phyloP scores from a whole-genome alignment of 306 rosid genomes.

The Rosa lucieae region DNA sequence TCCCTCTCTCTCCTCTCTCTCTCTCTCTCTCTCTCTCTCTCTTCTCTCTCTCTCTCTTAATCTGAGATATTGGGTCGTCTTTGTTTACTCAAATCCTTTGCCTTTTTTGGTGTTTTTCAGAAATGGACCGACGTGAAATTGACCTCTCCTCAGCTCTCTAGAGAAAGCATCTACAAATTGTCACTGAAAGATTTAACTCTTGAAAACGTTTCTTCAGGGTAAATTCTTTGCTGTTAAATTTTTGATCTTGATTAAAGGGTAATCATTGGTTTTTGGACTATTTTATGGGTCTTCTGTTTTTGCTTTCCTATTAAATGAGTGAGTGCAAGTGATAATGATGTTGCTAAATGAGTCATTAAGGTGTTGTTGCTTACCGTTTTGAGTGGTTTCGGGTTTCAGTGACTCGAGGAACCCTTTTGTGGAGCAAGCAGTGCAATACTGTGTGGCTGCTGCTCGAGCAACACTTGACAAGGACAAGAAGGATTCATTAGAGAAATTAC shows the following conservation, averaged over 20 bases:
- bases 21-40: too few species aligned
- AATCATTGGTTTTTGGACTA: background rate
- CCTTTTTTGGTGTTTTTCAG: conserved; percentile 37
- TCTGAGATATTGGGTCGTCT: background rate
- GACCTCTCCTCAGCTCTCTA: conserved; percentile 85
- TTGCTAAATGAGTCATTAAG: conserved; percentile 12
- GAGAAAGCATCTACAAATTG: conserved; percentile 72
- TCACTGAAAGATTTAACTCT: conserved; percentile 54
- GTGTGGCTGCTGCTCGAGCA: conserved; percentile 85
- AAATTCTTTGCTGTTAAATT: conserved; percentile 7
- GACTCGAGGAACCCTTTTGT: conserved; percentile 85
- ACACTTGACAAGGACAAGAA: conserved; percentile 55
- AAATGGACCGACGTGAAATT: conserved; percentile 83
- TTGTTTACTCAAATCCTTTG: background rate
- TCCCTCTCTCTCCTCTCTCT: conserved; percentile 4
- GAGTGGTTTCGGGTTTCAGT: conserved; percentile 53
- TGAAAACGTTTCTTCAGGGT: conserved; percentile 66
- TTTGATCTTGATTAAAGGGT: background rate
- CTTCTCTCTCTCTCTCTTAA: background rate
- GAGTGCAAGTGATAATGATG: background rate
- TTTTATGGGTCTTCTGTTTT: background rate
- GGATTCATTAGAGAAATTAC: conserved; percentile 59
- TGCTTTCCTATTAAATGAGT: background rate
- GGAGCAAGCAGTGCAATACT: conserved; percentile 84
- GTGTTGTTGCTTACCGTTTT: conserved; percentile 7